phyloP scores from a whole-genome alignment of 768 basidiomycete species.

The Calocybe indica region DNA sequence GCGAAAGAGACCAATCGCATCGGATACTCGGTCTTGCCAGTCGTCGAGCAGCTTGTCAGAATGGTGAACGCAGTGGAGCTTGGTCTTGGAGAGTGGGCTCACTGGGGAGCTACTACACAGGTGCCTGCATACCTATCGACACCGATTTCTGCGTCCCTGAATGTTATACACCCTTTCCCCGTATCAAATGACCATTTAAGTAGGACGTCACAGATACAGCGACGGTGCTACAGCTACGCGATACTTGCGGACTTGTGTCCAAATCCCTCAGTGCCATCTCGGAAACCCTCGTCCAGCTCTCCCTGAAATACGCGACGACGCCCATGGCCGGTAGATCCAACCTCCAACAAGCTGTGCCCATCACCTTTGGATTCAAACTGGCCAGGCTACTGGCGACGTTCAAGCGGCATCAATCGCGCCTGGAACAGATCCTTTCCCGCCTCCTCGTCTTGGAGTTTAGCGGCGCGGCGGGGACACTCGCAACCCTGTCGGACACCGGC shows the following conservation, averaged over 20 bases:
- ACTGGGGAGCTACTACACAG: constrained; percentile 46
- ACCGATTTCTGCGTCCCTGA: constrained; percentile 2
- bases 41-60: constrained; percentile 37
- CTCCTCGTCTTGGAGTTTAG: constrained; percentile 37
- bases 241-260: constrained; percentile 29
- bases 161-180: too few relatives aligned
- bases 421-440: constrained; percentile 28
- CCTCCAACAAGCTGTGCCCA: constrained; percentile 43
- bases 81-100: constrained; percentile 39
- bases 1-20: constrained; percentile 33
- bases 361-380: constrained; percentile 40
- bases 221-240: constrained; percentile 33
- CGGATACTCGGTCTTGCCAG: constrained; percentile 38
- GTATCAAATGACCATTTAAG: too few relatives aligned
- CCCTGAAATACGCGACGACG: constrained; percentile 25
- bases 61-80: constrained; percentile 23
- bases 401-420: constrained; percentile 29
- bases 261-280: constrained; percentile 22
- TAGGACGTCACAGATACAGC: constrained; percentile 46
- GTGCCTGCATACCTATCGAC: constrained; percentile 14
- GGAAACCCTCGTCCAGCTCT: constrained; percentile 20
- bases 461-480: constrained; percentile 40
- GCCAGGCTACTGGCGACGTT: constrained; percentile 39
- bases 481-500: constrained; percentile 32
- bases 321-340: constrained; percentile 43